Base-by-base conservation (phyloP, 1,284 basidiomycete species). In the Papiliotrema flavescens region DNA sequence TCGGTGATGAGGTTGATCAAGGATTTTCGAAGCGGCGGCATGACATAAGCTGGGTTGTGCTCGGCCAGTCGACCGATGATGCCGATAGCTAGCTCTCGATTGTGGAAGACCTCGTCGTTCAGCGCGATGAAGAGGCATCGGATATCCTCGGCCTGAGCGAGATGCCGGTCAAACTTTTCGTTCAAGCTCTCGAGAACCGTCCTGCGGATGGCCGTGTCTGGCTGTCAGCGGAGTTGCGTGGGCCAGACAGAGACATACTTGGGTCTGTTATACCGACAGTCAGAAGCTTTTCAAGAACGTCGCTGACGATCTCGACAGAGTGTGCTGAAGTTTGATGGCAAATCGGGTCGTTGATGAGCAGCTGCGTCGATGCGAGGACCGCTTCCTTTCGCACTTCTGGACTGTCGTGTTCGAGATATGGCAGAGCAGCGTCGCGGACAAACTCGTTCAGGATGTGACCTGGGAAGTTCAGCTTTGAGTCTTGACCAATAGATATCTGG, bases 131-230 rank as follows among this genome's bases (percentile, higher is more conserved):
- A 98, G 17, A 99, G 80, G 13, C 91, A 95, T 11, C 94, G 86
- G 11, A 99, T 93, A 68, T 98, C 96, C 76, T 98, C 96, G 0
- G 95, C 93, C 75, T 98, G 96, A 1, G 96, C 91, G n/a, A 99
- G 83, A 71, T 99, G 95, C 60, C 93, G 90, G 71, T 99, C 96
- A 65, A 99, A 98, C 41, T 91, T 87, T 65, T 94, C 89, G 68
- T 97, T 91, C 37, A 99, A 80, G 11, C 86, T 87, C 14, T 86
- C 85, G 19, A 99, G 81, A 1, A 98, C 96, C 0, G 88, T 87
- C 61, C 87, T 84, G n/a, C 94, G 82, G 58, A 96, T 97, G 23
- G 79, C 80, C 2, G 90, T 79, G 66, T 93, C 91, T 91, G 60
- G 32, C 20, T 0, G 26, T 60, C 47, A 57, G 47, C 54, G 24